Conservation (phyloP, 305 asterid genomes). For the Euphrasia arctica region DNA sequence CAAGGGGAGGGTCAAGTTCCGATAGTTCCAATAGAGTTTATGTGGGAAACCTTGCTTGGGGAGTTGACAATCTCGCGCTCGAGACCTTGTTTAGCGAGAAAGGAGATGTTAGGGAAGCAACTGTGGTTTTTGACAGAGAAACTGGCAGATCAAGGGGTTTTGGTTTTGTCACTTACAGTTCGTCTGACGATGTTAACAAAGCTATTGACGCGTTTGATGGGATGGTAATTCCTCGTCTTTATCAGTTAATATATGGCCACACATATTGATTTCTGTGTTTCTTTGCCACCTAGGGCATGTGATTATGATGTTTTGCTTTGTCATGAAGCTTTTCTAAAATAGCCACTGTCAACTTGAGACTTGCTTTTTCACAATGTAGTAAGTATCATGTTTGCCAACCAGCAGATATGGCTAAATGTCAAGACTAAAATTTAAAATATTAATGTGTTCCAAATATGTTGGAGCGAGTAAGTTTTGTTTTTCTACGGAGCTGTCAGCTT, state of each 20-base stretch:
- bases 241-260: neutral
- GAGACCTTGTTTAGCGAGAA: conserved; percentile 71
- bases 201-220: conserved; percentile 68
- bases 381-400: too few species aligned
- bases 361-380: too few species aligned
- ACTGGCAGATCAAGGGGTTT: conserved; percentile 93
- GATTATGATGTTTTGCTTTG: neutral
- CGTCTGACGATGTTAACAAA: conserved; percentile 62
- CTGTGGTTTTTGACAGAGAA: conserved; percentile 78
- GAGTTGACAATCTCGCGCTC: conserved; percentile 69
- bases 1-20: conserved; percentile 40
- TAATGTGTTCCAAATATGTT: too few species aligned
- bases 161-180: conserved; percentile 80
- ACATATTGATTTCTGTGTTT: too few species aligned
- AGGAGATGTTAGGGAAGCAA: conserved; percentile 81
- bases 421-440: too few species aligned
- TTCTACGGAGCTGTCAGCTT: too few species aligned
- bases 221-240: conserved; percentile 35
- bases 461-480: too few species aligned
- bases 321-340: neutral
- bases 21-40: conserved; percentile 54
- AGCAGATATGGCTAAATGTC: too few species aligned
- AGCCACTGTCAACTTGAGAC: too few species aligned
- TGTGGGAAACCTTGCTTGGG: conserved; percentile 92
- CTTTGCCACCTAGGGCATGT: too few species aligned